Base-by-base conservation (phyloP, 2,329 filamentous ascomycete species). In the Penicillium thymicola region DNA sequence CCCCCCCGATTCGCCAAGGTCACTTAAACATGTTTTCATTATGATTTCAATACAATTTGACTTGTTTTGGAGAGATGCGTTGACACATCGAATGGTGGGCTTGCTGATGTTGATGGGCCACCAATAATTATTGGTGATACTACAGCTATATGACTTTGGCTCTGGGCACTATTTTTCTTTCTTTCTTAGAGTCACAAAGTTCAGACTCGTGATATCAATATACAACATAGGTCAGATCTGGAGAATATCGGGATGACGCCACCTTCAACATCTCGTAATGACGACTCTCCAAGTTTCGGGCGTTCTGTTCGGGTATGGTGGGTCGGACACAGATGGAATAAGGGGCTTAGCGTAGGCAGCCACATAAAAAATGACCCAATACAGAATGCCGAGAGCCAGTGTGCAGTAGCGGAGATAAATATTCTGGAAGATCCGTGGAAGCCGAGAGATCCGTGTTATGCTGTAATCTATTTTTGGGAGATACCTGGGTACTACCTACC, bases 341-440 rank as follows among this genome's bases (percentile, higher is more conserved):
- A 28, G 40, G 48, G 54, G 54, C 49, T 57, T 41, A 54, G 41
- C 23, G 23, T 57, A 57, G 55, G 55, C 55, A 57, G 10, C 55
- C 44, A 21, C 10, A 45, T 57, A 57, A 44, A 43, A 43, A 32
- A 21, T 27, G 28, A 2, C 18, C 36, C 37, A 54, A 37, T 30
- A 28, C 37, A 32, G 32, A n/a, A 44, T 40, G 48, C 41, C 48
- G 41, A 45, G 53, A 44, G 30, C 10, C 16, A 13, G 4, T 40
- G 4, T 42, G 34, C 40, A 45, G 40, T 23, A 51, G 43, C 30
- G 37, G 48, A 38, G 36, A 30, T 18, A 47, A 40, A 40, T 30
- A 55, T 54, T 58, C 58, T 59, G 44, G 59, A 61, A 61, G 46
- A 55, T 51, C 25, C 44, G 43, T 58, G 51, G 56, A 58, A 60